Evolutionary conservation across 768 basidiomycete species (phyloP), one percentile per base, ranked within the genome.

Genomic region (Leccinum boreale): DNA sequence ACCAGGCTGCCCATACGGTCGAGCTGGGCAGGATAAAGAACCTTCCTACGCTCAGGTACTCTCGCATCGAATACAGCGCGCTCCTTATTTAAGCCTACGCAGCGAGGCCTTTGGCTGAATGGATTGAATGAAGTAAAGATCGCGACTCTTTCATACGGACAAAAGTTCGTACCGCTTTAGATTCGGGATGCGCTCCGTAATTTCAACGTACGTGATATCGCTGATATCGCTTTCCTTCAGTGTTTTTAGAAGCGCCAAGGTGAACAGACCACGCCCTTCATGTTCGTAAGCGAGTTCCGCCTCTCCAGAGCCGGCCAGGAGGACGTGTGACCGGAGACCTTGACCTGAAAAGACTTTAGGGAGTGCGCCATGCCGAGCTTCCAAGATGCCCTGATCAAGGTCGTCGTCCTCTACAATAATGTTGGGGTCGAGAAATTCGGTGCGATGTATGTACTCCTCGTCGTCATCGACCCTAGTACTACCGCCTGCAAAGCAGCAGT

Each of bases 401-500:
- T 63, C 48, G 11, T 56, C 14, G 24, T 17, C 7, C 7, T 48
- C 24, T 17, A 24, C 39, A 1, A 48, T 52, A 31, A 67, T 36
- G 14, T 14, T 4, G 17, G 33, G 9, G 7, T 56, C 17, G 11
- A 68, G 36, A 7, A 35, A 1, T 5, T 59, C 52, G 1, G 28
- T n/a, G 1, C 67, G 66, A 49, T 56, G 45, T 6, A 33, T 19
- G 19, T 54, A 60, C 42, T 15, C 53, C 15, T 57, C 8, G 11
- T 23, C 5, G 5, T 42, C 35, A 33, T 35, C 29, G 12, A 8
- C 23, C 11, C 78, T 70, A 9, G 67, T 72, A 5, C 74, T 65
- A 0, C 77, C 75, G 1, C 66, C 76, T 4, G 80, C 76, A 61
- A 73, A 68, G 59, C 80, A 81, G 47, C 80, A 80, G 52, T 80